Conservation (phyloP, 805 yeast species). For the Osmozyma mogii region DNA sequence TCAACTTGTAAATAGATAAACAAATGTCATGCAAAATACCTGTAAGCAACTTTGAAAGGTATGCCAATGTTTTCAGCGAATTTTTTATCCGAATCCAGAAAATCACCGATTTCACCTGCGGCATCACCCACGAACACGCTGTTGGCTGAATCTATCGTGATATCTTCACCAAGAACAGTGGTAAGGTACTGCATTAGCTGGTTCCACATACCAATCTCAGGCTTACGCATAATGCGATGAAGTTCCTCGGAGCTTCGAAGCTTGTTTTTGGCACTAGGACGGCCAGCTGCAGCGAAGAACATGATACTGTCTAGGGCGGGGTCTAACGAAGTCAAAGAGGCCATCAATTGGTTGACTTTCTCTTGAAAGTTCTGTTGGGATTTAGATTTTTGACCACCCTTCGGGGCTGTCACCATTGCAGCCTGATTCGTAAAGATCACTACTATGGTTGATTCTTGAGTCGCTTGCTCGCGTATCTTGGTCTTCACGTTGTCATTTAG, state of each 20-base stretch:
- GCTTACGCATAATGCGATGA: constrained; percentile 55
- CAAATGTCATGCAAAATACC: too few relatives aligned
- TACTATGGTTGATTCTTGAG: constrained; percentile 27
- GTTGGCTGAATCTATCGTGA: constrained; percentile 28
- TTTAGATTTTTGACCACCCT: constrained; percentile 14
- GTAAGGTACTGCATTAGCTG: constrained; percentile 37
- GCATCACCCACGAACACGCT: constrained; percentile 92
- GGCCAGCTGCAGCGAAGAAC: constrained; percentile 59
- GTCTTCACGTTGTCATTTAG: constrained; percentile 17
- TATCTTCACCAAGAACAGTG: constrained; percentile 9
- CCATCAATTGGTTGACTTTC: constrained; percentile 34
- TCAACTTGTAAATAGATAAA: constrained; percentile 2
- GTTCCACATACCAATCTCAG: constrained; percentile 71
- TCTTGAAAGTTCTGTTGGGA: constrained; percentile 32
- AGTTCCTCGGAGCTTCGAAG: constrained; percentile 18
- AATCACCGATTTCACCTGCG: constrained; percentile 76
- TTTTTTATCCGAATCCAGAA: constrained; percentile 66
- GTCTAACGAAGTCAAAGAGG: constrained; percentile 16
- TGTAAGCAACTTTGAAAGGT: constrained; percentile 43
- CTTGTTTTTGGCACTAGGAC: constrained; percentile 26
- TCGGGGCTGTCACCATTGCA: constrained; percentile 38
- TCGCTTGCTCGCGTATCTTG: constrained; percentile 16
- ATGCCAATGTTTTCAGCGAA: constrained; percentile 57
- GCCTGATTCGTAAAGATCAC: constrained; percentile 89
- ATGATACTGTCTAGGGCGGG: constrained; percentile 16